Conservation (phyloP, 768 basidiomycete genomes). For the Pleurotus sapidus region DNA sequence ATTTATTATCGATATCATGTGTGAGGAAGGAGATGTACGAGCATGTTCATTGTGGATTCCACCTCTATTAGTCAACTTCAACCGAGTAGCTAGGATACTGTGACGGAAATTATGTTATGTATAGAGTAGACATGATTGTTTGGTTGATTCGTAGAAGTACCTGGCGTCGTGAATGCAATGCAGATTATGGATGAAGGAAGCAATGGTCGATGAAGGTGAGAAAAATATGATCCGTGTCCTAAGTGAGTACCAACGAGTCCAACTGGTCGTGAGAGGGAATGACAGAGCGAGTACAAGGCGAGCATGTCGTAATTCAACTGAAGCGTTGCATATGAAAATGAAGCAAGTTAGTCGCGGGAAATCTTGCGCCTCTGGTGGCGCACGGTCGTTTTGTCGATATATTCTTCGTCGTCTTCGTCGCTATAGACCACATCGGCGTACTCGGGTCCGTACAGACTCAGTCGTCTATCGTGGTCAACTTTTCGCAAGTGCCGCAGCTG, state of each 20-base stretch:
- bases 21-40: conserved; percentile 12
- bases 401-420: conserved; percentile 56
- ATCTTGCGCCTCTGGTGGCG: conserved; percentile 22
- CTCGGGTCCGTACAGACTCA: conserved; percentile 24
- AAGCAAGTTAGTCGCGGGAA: conserved; percentile 8
- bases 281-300: not conserved
- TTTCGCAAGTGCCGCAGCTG: conserved; percentile 62
- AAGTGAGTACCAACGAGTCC: not conserved
- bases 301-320: too few species aligned
- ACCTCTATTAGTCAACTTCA: not conserved
- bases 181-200: not conserved
- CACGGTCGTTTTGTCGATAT: conserved; percentile 24
- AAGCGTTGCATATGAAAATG: conserved; percentile 4
- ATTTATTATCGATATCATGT: conserved; percentile 38
- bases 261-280: conserved; percentile 5
- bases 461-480: conserved; percentile 49
- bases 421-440: conserved; percentile 35
- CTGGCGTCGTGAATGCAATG: not conserved
- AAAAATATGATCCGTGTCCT: not conserved
- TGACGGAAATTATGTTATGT: not conserved
- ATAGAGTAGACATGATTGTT: not conserved
- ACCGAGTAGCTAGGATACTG: not conserved
- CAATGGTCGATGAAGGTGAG: not conserved
- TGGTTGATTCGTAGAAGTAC: not conserved
- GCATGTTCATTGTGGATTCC: not conserved